phyloP scores from a whole-genome alignment of 2,329 filamentous ascomycete genomes.

The Exophiala calicioides region DNA sequence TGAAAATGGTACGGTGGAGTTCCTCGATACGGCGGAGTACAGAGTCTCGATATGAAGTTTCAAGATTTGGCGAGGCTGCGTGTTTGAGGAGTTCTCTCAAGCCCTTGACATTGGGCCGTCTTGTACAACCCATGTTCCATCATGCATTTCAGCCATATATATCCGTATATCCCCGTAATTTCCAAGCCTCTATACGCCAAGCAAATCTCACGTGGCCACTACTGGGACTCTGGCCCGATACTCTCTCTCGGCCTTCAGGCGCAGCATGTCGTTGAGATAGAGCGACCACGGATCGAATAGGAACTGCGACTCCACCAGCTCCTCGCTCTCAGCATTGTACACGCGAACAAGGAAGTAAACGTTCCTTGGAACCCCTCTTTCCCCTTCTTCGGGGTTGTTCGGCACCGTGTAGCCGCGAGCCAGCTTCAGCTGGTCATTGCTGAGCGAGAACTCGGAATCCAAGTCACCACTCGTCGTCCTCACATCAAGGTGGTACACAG shows the following conservation, averaged over 20 bases:
- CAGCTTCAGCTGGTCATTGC: slow-evolving; percentile 12
- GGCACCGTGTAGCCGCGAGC: slow-evolving; percentile 8
- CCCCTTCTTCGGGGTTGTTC: neutral
- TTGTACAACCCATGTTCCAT: too few relatives aligned
- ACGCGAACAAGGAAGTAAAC: slow-evolving; percentile 11
- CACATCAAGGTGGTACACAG: slow-evolving; percentile 12
- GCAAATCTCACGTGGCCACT: neutral
- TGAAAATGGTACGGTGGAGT: too few relatives aligned
- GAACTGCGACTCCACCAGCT: slow-evolving; percentile 2
- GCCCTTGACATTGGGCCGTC: too few relatives aligned
- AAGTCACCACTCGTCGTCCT: slow-evolving; percentile 6
- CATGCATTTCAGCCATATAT: too few relatives aligned
- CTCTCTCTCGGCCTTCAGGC: slow-evolving; percentile 7
- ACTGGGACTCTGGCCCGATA: neutral
- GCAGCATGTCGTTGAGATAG: slow-evolving; percentile 3
- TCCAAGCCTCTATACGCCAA: too few relatives aligned
- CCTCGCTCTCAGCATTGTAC: slow-evolving; percentile 1
- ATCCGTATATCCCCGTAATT: too few relatives aligned
- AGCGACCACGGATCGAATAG: slow-evolving; percentile 8
- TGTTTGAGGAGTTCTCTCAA: too few relatives aligned
- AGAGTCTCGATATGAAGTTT: too few relatives aligned
- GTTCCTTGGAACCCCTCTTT: slow-evolving; percentile 1
- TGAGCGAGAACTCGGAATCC: slow-evolving; percentile 3
- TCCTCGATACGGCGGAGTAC: too few relatives aligned
- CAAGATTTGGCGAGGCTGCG: too few relatives aligned